phyloP scores from a whole-genome alignment of 2,329 filamentous ascomycete genomes.

The Diplodia seriata region DNA sequence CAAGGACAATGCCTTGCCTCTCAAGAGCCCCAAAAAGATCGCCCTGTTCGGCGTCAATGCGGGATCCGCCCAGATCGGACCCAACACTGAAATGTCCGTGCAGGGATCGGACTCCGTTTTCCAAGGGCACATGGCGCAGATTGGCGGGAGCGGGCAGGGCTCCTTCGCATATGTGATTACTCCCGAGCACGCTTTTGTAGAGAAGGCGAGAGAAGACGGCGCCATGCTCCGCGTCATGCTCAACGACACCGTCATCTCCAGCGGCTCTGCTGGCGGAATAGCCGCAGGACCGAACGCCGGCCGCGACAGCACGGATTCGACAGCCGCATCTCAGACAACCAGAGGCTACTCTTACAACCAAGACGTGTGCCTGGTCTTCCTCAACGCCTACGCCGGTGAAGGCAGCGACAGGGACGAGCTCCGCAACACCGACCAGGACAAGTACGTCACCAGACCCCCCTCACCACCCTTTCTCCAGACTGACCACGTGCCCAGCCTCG shows the following conservation, averaged over 20 bases:
- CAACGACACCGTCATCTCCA: constrained; percentile 26
- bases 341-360: constrained; percentile 32
- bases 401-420: constrained; percentile 29
- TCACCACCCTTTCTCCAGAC: background rate
- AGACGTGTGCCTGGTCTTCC: constrained; percentile 32
- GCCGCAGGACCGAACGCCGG: background rate
- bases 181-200: constrained; percentile 52
- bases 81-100: constrained; percentile 42
- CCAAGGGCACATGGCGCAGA: constrained; percentile 53
- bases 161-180: constrained; percentile 49
- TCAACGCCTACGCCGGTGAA: constrained; percentile 32
- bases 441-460: constrained; percentile 65
- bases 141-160: constrained; percentile 52
- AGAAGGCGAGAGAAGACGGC: constrained; percentile 22
- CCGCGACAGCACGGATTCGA: background rate
- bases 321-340: constrained; percentile 25
- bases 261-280: background rate
- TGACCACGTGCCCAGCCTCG: background rate
- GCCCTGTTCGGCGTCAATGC: constrained; percentile 60
- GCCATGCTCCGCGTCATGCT: constrained; percentile 27
- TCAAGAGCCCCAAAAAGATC: constrained; percentile 59
- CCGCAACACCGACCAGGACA: constrained; percentile 41
- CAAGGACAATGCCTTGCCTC: constrained; percentile 55
- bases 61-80: constrained; percentile 58
- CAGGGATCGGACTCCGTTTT: constrained; percentile 45